These are phyloP conservation scores for Hymenoscyphus infarciens DNA, from an alignment of 2,329 filamentous ascomycete species.

Conservation along the genomic window DNA sequence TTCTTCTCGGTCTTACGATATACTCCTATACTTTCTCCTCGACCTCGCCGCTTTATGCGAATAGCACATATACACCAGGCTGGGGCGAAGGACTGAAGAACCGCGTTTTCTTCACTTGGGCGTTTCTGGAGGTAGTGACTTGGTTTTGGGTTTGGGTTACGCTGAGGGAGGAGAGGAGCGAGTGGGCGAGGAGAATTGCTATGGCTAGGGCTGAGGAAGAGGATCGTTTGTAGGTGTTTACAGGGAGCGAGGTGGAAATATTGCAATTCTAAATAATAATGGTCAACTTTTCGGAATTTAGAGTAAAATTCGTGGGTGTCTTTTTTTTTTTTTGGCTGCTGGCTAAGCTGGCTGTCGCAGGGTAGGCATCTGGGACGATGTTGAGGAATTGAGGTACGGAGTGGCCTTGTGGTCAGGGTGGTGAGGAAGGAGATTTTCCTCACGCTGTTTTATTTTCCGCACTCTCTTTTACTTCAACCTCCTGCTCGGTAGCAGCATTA, in stretches of 20 bases:
- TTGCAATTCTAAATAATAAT: neutral
- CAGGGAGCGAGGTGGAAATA: neutral
- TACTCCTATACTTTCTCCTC: conserved; percentile 63
- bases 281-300: no score
- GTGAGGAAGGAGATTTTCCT: no score
- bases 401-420: no score
- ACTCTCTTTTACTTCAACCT: no score
- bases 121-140: conserved; percentile 75
- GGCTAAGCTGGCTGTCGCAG: no score
- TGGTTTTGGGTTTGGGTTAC: conserved; percentile 87
- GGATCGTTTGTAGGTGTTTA: conserved; percentile 27
- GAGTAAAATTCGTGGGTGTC: no score
- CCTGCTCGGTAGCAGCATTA: no score
- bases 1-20: conserved; percentile 58
- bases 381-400: no score
- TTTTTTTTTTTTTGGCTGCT: no score
- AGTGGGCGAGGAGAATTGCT: conserved; percentile 34
- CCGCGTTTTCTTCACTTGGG: conserved; percentile 78
- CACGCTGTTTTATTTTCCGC: no score
- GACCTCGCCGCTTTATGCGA: conserved; percentile 47
- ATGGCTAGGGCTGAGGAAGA: conserved; percentile 38
- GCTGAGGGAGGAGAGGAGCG: conserved; percentile 59
- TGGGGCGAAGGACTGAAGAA: conserved; percentile 72
- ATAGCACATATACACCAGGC: conserved; percentile 40
- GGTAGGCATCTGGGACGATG: no score